phyloP scores from a whole-genome alignment of 495 filamentous ascomycete genomes.

The Talaromyces trachyspermus region DNA sequence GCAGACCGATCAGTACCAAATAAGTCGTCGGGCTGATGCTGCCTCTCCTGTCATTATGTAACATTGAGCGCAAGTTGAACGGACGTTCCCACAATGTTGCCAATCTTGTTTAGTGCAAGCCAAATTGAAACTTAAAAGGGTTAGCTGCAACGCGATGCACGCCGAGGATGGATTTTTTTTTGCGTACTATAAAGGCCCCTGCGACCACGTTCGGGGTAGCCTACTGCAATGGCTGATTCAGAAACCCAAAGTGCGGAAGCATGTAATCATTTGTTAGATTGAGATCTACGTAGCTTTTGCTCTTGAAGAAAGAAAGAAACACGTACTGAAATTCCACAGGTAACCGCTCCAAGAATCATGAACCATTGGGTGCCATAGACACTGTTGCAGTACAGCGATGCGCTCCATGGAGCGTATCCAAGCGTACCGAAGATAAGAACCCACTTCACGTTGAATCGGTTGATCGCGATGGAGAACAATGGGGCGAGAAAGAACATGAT shows the following conservation, averaged over 20 bases:
- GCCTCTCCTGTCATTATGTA: slow-evolving; percentile 31
- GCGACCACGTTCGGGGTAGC: slow-evolving; percentile 47
- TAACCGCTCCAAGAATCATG: slow-evolving; percentile 46
- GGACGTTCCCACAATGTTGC: slow-evolving; percentile 48
- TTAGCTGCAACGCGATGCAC: neutral
- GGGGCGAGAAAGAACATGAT: slow-evolving; percentile 51
- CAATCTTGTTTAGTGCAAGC: slow-evolving; percentile 49
- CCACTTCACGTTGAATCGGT: slow-evolving; percentile 45
- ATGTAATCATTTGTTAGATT: too few species aligned
- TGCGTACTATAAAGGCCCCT: slow-evolving; percentile 39
- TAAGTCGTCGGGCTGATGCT: slow-evolving; percentile 50
- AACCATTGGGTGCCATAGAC: slow-evolving; percentile 51
- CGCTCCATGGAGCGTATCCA: slow-evolving; percentile 50
- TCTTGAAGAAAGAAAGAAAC: neutral
- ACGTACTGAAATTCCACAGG: slow-evolving; percentile 38
- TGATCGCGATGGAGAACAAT: slow-evolving; percentile 43
- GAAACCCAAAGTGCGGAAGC: slow-evolving; percentile 51
- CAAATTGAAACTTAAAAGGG: slow-evolving; percentile 39
- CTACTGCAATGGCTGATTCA: slow-evolving; percentile 51
- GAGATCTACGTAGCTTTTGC: too few species aligned
- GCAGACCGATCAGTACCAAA: slow-evolving; percentile 45
- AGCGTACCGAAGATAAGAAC: slow-evolving; percentile 48
- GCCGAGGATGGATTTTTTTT: neutral
- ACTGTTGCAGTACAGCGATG: slow-evolving; percentile 52
- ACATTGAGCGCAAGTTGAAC: slow-evolving; percentile 50